Evolutionary conservation across 345 rosid genomes (phyloP).

Genomic region (Erodium maritimum): DNA sequence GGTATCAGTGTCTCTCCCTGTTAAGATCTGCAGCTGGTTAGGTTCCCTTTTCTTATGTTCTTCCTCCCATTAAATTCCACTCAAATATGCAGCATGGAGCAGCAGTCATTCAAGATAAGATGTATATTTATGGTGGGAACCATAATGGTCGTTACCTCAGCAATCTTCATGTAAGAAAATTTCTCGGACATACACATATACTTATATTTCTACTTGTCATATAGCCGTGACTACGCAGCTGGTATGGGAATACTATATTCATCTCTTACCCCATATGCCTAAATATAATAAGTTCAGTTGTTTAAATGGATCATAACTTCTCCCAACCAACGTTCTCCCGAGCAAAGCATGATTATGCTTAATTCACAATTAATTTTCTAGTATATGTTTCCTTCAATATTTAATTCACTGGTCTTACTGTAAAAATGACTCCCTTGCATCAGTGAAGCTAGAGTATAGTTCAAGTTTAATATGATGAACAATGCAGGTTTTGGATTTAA

Average conservation of each 20-base stretch:
- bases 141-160: slow-evolving; percentile 95
- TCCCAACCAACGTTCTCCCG: not conserved
- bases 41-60: slow-evolving; percentile 10
- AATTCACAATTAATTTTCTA: not conserved
- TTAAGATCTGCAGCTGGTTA: slow-evolving; percentile 8
- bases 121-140: slow-evolving; percentile 94
- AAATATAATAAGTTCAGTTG: not conserved
- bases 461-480: slow-evolving; percentile 14
- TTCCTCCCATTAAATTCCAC: slow-evolving; percentile 8
- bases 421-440: not conserved
- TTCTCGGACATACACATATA: slow-evolving; percentile 1
- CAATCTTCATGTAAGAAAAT: slow-evolving; percentile 80
- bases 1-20: slow-evolving; percentile 33
- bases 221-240: not conserved
- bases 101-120: slow-evolving; percentile 77
- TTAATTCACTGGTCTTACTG: not conserved
- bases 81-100: slow-evolving; percentile 72
- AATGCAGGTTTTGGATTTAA: slow-evolving; percentile 82
- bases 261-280: not conserved
- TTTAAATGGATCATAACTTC: not conserved
- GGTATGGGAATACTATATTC: not conserved
- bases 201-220: not conserved
- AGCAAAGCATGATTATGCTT: not conserved
- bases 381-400: not conserved
- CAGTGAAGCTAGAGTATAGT: slow-evolving; percentile 4